These are phyloP conservation scores for Diospyros lotus DNA, from an alignment of 148 eudicot genomes.

Conservation along the genomic window DNA sequence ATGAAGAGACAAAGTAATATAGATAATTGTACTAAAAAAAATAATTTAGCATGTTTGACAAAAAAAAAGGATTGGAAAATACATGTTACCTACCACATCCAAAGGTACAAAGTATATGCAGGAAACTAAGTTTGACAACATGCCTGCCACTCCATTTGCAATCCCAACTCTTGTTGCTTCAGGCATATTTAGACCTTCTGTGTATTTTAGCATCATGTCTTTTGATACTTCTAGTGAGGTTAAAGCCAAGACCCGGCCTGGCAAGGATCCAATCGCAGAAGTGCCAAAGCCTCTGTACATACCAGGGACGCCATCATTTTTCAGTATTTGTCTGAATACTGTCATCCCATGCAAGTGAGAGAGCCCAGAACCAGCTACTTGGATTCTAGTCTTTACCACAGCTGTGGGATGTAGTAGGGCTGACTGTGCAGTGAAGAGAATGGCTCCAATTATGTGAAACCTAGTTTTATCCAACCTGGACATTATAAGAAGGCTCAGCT, in stretches of 20 bases:
- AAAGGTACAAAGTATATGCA: constrained; percentile 69
- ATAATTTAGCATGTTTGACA: neutral
- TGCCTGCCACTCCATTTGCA: constrained; percentile 80
- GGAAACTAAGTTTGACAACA: constrained; percentile 65
- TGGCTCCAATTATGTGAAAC: constrained; percentile 65
- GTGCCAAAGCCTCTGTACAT: constrained; percentile 75
- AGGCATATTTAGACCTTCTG: constrained; percentile 45
- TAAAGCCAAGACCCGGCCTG: constrained; percentile 60
- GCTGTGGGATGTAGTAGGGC: constrained; percentile 65
- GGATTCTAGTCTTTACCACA: constrained; percentile 82
- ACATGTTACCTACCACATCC: constrained; percentile 64
- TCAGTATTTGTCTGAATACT: constrained; percentile 48
- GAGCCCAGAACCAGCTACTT: constrained; percentile 50
- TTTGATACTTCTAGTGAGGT: constrained; percentile 76
- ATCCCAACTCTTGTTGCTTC: constrained; percentile 67
- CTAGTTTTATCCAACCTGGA: constrained; percentile 73
- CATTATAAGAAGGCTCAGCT: constrained; percentile 8
- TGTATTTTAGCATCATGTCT: constrained; percentile 52
- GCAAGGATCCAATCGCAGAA: constrained; percentile 66
- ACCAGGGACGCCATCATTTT: constrained; percentile 62
- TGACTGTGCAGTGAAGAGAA: constrained; percentile 63
- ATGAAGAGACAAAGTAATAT: neutral
- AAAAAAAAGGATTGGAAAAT: neutral
- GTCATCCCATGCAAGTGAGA: constrained; percentile 44
- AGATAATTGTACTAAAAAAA: neutral